These are phyloP conservation scores for Salix udensis DNA, from an alignment of 345 rosid genomes.

Conservation along the genomic window DNA sequence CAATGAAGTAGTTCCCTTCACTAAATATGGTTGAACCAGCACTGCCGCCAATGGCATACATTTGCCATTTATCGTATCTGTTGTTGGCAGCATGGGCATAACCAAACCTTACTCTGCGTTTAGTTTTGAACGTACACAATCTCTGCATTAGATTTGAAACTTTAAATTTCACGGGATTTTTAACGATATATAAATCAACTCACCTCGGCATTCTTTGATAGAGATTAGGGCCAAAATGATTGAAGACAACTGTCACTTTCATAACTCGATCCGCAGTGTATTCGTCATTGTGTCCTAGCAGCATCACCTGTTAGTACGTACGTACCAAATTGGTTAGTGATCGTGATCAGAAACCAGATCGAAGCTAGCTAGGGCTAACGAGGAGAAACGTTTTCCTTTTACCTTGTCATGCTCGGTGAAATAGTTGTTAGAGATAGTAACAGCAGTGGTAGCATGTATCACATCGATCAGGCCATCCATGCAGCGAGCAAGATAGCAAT, in stretches of 20 bases:
- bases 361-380: background rate
- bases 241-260: constrained; percentile 26
- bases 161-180: background rate
- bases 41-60: constrained; percentile 30
- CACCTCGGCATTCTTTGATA: constrained; percentile 30
- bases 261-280: constrained; percentile 17
- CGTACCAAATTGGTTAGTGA: background rate
- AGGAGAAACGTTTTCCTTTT: background rate
- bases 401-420: constrained; percentile 24
- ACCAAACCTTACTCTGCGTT: constrained; percentile 24
- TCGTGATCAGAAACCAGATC: background rate
- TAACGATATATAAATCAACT: background rate
- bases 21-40: constrained; percentile 28
- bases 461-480: constrained; percentile 26
- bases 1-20: constrained; percentile 23
- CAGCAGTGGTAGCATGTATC: constrained; percentile 23
- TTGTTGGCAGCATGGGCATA: constrained; percentile 28
- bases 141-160: background rate
- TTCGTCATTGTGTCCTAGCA: constrained; percentile 22
- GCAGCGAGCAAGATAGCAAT: constrained; percentile 26
- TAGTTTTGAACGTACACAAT: background rate
- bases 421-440: constrained; percentile 29
- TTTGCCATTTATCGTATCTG: constrained; percentile 26
- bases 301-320: constrained; percentile 14
- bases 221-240: constrained; percentile 26